Evolutionary conservation across 257 asterid genomes (phyloP), one percentile per base, ranked within the genome.

Genomic region (Fraxinus americana): DNA sequence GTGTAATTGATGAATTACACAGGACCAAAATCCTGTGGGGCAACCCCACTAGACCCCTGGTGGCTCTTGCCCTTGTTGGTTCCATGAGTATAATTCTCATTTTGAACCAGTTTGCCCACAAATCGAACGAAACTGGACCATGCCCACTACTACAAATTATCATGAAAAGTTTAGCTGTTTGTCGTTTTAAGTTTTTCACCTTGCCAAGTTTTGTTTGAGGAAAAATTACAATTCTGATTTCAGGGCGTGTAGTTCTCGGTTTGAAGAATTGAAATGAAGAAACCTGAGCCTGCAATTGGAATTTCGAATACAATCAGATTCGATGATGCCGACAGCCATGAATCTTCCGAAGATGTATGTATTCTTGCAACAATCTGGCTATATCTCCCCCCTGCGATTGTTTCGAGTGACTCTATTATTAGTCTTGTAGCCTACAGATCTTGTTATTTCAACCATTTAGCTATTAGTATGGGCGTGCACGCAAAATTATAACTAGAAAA

Each of bases 311-410:
- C 88, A 85, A 88, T 90, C 71, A 79, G 30, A 79, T 89, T 91
- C 12, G 86, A 85, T 2, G 93, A 89, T 65, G 77, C 83, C 6
- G 89, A 88, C 63, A 85, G 83, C 32, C 30, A 77, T 32, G 82
- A 81, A 73, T 79, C 86, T 69, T 83, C 95, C 13, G 92, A 84
- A 8, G 92, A 86, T 2, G 98, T 91, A 79, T 80, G 94, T 48
- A 78, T 61, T 61, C 25, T 61, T 14, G 32, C 34, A 61, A 61
- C 14, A 61, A 61, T 11, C 5, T 61, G 68, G 25, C 34, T 61
- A 5, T 25, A 61, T 61, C 5, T 1, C 29, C 7, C 27, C 27
- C 13, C 25, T 2, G 3, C 0, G 1, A 21, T 21, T 7, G 16
- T 61, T 61, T 23, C 30, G 13, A 61, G 13, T 23, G 32, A 21